Percentiles rank a stretch among this genome's conserved stretches.
These are phyloP conservation scores for Metschnikowia santaceciliae DNA, from an alignment of 805 yeast species.

Conservation along the genomic window DNA sequence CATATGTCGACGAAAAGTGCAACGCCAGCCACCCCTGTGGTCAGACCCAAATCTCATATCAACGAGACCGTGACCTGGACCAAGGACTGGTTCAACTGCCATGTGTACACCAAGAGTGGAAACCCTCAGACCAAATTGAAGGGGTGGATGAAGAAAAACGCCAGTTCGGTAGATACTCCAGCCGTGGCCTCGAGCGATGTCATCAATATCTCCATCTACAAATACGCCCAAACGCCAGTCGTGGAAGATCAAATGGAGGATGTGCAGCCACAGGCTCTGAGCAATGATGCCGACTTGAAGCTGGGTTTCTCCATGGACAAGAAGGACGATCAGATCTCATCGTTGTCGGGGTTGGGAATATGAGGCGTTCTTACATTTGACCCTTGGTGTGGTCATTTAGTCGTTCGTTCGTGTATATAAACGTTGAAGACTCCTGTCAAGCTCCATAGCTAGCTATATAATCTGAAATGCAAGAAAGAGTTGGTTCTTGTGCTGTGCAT, in stretches of 20 bases:
- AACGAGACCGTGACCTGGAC: constrained; percentile 30
- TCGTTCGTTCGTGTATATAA: neutral
- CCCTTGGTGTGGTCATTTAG: neutral
- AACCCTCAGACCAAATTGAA: constrained; percentile 21
- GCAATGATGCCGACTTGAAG: constrained; percentile 18
- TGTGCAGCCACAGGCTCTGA: constrained; percentile 19
- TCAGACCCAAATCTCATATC: constrained; percentile 16
- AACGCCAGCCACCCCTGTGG: constrained; percentile 21
- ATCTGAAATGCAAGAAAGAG: neutral
- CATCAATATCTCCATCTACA: constrained; percentile 39
- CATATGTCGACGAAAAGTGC: constrained; percentile 16
- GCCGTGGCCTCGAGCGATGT: constrained; percentile 30
- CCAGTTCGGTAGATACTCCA: neutral
- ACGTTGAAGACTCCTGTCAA: neutral
- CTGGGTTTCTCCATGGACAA: constrained; percentile 23
- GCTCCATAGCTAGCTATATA: constrained; percentile 2
- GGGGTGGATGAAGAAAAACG: constrained; percentile 36
- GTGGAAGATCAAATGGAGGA: constrained; percentile 31
- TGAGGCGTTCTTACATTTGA: neutral
- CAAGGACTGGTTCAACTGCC: constrained; percentile 37
- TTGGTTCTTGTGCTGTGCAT: neutral
- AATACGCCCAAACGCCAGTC: constrained; percentile 41
- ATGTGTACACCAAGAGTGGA: constrained; percentile 9
- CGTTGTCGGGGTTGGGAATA: constrained; percentile 21
- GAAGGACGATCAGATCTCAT: constrained; percentile 24